Percentiles rank a stretch among this genome's conserved stretches.
Conservation (phyloP, 2,329 filamentous ascomycete species). For the Fusarium sp. region DNA sequence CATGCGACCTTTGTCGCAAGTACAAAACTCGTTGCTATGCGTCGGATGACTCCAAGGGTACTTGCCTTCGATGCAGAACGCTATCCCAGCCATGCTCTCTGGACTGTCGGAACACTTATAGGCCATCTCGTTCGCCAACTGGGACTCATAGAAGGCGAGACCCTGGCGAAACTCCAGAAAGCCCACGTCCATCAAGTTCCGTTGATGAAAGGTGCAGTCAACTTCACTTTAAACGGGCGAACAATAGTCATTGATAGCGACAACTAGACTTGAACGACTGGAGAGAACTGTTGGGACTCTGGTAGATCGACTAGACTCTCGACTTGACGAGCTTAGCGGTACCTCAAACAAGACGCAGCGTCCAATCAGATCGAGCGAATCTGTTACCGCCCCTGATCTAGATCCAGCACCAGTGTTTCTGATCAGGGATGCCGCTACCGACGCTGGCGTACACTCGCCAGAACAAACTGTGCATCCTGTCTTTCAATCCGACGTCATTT, state of each 20-base stretch:
- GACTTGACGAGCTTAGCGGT: neutral
- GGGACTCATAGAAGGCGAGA: neutral
- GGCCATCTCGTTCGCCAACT: neutral
- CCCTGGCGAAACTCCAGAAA: no score
- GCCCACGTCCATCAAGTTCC: neutral
- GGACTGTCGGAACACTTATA: neutral
- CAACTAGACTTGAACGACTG: conserved; percentile 22
- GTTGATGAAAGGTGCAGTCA: conserved; percentile 10
- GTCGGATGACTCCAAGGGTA: conserved; percentile 3
- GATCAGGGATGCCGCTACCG: conserved; percentile 44
- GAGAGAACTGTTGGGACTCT: conserved; percentile 23
- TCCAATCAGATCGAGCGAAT: neutral
- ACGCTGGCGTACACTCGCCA: conserved; percentile 39
- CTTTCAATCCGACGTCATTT: conserved; percentile 32
- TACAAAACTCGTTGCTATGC: conserved; percentile 45
- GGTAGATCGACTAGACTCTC: conserved; percentile 27
- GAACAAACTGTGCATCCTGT: conserved; percentile 1
- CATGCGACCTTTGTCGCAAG: conserved; percentile 42
- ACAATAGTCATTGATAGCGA: neutral
- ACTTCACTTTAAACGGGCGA: rapidly evolving
- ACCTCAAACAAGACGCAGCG: neutral
- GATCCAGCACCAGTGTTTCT: conserved; percentile 42
- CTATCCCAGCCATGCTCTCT: conserved; percentile 40
- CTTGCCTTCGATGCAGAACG: conserved; percentile 43
- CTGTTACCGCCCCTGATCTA: neutral